Conservation (phyloP, 495 filamentous ascomycete genomes). For the Aspergillus haitiensis region DNA sequence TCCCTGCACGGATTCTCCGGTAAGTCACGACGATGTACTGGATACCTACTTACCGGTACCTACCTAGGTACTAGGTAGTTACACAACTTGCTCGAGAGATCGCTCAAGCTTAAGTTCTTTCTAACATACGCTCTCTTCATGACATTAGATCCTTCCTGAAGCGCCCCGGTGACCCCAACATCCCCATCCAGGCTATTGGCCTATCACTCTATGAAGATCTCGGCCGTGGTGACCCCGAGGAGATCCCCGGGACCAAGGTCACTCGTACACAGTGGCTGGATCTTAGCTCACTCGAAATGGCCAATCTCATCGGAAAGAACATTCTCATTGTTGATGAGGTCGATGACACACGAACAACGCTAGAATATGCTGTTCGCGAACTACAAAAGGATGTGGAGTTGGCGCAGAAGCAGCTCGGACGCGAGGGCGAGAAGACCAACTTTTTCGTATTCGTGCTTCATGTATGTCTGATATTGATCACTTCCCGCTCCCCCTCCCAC, state of each 20-base stretch:
- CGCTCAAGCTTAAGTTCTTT: no score
- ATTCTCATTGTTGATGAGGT: constrained; percentile 99
- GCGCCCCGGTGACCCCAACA: constrained; percentile 81
- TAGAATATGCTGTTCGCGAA: constrained; percentile 95
- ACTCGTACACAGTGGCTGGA: constrained; percentile 99
- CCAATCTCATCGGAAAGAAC: constrained; percentile 92
- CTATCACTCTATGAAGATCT: constrained; percentile 95
- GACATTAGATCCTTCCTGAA: constrained; percentile 84
- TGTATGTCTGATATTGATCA: constrained; percentile 53
- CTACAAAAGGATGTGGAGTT: constrained; percentile 93
- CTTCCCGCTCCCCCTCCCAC: not conserved
- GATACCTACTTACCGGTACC: no score
- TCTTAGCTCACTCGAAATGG: constrained; percentile 82
- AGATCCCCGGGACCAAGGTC: constrained; percentile 85
- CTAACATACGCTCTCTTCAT: no score
- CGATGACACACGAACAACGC: constrained; percentile 93
- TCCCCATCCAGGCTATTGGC: constrained; percentile 98
- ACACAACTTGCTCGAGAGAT: no score
- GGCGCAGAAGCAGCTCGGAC: constrained; percentile 69
- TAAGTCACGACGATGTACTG: constrained; percentile 27
- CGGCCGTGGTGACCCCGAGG: constrained; percentile 58
- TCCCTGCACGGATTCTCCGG: constrained; percentile 94
- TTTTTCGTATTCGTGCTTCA: constrained; percentile 96
- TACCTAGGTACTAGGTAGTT: no score
- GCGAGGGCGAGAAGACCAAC: constrained; percentile 68